Conservation (phyloP, 441 rosid species). For the Croton laevigatus region DNA sequence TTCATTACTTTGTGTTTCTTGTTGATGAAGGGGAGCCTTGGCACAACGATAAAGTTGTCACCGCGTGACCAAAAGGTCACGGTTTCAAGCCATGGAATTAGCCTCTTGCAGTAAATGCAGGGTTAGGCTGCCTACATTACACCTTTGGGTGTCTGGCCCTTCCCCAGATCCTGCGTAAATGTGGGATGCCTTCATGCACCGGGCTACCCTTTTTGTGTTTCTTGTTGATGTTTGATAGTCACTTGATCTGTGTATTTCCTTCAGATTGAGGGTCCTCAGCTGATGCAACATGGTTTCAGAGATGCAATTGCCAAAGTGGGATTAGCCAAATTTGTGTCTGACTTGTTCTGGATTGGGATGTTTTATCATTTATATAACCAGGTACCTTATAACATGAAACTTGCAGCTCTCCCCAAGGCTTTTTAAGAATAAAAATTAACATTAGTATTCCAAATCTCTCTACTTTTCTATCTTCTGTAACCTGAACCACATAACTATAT, state of each 20-base stretch:
- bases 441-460: neutral
- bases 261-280: conserved; percentile 63
- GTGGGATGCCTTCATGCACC: no score
- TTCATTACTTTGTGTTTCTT: conserved; percentile 8
- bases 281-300: conserved; percentile 52
- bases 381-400: conserved; percentile 26
- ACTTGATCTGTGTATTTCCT: neutral
- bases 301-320: conserved; percentile 64
- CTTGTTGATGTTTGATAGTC: neutral
- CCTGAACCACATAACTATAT: neutral
- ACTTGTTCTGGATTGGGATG: conserved; percentile 62
- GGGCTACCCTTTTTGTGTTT: no score
- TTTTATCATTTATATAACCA: conserved; percentile 65
- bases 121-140: no score
- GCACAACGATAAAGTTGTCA: no score
- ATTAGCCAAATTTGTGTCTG: conserved; percentile 46
- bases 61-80: no score
- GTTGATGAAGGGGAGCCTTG: no score
- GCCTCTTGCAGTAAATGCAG: no score
- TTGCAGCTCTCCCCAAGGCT: neutral
- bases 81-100: no score
- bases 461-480: neutral
- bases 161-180: no score
- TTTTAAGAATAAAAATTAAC: neutral
- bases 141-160: no score